Evolutionary conservation across 176 grass and related monocot genomes (phyloP), one percentile per base, ranked within the genome.

Genomic region (Aegilops tauschii): DNA sequence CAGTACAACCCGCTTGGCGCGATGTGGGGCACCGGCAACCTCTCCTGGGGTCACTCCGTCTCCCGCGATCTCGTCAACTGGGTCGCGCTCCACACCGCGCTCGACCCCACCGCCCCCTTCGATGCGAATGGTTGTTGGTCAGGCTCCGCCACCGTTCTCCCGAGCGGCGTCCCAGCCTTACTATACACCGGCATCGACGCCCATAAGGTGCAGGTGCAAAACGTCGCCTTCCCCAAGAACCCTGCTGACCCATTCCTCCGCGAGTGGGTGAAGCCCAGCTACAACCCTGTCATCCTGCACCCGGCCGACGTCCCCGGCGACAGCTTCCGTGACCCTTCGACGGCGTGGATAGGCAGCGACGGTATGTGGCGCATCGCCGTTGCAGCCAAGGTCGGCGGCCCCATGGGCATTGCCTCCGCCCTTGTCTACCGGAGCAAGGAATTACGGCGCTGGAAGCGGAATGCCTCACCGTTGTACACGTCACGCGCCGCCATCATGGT

Each of bases 141-240:
- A 49, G 45, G 45, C 45, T 49, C 45, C 4, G 32, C 82, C 76
- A 94, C 94, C 59, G 52, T 94, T 70, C 86, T 90, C 8, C 79
- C 83, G 0, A 76, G 49, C 42, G 77, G 83, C 81, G 35, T 3
- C 3, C 88, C 90, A 3, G 81, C 68, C 66, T 84, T 97, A 10
- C 81, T 97, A 61, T 97, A 97, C 90, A 91, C 95, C 0, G 92
- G 95, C 65, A 85, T 87, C 12, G 67, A 92, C 70, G 31, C 85
- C 32, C 1, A 54, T 5, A 28, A 32, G 0, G 16, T 44, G 16
- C 76, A 94, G 49, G 90, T 90, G 20, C 92, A 97, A 58, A 97
- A 97, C 73, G 37, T 94, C 16, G 88, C 92, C 5, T 81, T 97
- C 83, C 83, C 45, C 0, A 86, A 61, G 65, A 87, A 97, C 47